Evolutionary conservation across 2,329 filamentous ascomycete species (phyloP).

Genomic region (Mycosphaerella sp.): DNA sequence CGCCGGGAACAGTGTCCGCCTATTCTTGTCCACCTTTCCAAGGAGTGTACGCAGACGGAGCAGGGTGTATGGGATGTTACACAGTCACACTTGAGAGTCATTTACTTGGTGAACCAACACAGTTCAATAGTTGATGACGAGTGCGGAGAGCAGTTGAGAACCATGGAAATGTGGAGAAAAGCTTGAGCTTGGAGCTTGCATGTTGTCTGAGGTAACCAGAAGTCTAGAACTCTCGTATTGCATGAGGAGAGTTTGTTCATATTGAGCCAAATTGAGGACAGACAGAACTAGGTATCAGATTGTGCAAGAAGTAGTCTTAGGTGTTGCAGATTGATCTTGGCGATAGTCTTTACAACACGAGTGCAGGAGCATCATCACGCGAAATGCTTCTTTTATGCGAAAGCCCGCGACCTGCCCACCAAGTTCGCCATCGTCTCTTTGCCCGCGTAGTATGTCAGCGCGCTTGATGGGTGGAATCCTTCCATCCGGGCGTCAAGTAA

Average conservation of each 20-base stretch:
- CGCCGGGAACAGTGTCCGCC: no score
- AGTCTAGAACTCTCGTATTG: no score
- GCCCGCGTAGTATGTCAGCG: conserved; percentile 8
- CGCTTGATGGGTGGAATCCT: background rate
- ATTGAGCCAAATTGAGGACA: background rate
- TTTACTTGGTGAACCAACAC: no score
- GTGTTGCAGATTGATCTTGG: no score
- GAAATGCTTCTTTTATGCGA: background rate
- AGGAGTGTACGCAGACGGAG: no score
- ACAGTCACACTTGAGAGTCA: no score
- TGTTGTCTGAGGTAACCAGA: no score
- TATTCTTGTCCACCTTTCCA: no score
- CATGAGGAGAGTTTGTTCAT: background rate
- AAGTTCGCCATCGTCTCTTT: conserved; percentile 10
- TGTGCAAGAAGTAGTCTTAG: no score
- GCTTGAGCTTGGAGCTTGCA: background rate
- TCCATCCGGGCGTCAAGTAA: conserved; percentile 4
- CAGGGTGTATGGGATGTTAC: no score
- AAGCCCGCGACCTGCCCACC: background rate
- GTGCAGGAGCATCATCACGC: no score
- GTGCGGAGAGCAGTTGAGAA: background rate
- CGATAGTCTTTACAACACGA: no score
- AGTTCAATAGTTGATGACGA: background rate
- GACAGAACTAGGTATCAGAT: background rate
- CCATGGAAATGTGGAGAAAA: background rate